Evolutionary conservation across 2,329 filamentous ascomycete genomes (phyloP), one percentile per base, ranked within the genome.

Genomic region (Cladosporium halotolerans): DNA sequence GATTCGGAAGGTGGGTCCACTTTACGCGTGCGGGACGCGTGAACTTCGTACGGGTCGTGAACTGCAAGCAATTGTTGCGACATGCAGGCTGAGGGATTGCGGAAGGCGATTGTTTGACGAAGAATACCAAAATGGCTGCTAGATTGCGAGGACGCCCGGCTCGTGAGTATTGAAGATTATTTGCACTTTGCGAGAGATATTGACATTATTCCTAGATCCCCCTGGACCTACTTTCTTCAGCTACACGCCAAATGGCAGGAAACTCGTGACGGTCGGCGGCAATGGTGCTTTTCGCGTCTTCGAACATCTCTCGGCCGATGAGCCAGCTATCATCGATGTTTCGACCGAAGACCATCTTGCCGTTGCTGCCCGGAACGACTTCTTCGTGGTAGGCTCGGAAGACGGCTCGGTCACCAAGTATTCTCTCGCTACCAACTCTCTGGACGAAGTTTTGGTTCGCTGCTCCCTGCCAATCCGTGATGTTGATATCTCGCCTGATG

Each of bases 401-500:
- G 91, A 97, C 72, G 93, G 95, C 65, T 93, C 87, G n/a, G 89
- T 99, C 64, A 95, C 87, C 75, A 83, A 90, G 63, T 99, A 95
- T 75, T 88, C 87, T n/a, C 79, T 96, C 46, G 78, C 81, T 53
- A 82, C 81, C 2, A 84, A 85, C 63, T 71, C 76, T 28, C 89
- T 95, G 72, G 88, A 95, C 57, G 84, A 85, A 55, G 86, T 95
- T 60, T 80, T 99, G 47, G 80, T 90, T 23, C 84, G 93, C 59
- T 88, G 85, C 54, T 85, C 89, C n/a, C 75, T 96, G 2, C 89
- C 93, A 0, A 82, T 96, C 32, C 82, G 93, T 64, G 90, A 96
- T 68, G 77, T 99, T 50, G 84, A 88, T 3, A 75, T 99, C 11
- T 91, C 89, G 2, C 80, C 83, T 2, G 88, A 97, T 67, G 80